Conservation (phyloP, 371 early-diverging fungal species). For the Rhizopus delemar region DNA sequence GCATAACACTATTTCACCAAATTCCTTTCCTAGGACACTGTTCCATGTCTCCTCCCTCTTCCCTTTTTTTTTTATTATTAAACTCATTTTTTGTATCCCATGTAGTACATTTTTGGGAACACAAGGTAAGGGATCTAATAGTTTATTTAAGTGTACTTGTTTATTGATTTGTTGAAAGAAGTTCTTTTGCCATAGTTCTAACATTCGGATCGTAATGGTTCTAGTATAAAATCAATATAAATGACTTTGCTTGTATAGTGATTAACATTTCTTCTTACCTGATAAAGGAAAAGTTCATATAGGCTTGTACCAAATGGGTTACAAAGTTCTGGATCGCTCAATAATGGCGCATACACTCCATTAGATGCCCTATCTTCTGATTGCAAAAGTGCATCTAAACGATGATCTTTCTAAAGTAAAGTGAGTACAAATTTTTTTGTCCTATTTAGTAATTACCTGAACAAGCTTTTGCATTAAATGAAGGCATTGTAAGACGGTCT, state of each 20-base stretch:
- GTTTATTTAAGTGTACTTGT: background rate
- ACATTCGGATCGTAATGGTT: conserved; percentile 81
- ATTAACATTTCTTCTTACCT: conserved; percentile 45
- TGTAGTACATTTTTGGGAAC: background rate
- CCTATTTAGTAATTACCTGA: conserved; percentile 21
- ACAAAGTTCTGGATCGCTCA: conserved; percentile 91
- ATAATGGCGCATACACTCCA: conserved; percentile 77
- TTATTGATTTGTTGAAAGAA: conserved; percentile 29
- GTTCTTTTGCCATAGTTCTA: conserved; percentile 55
- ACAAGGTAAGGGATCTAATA: background rate
- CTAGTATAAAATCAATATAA: conserved; percentile 32
- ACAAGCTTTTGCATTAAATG: conserved; percentile 36
- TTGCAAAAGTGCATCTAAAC: conserved; percentile 78
- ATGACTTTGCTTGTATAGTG: background rate
- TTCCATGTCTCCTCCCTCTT: background rate
- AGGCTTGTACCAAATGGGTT: conserved; percentile 90
- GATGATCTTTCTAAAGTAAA: conserved; percentile 60
- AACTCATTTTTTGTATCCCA: background rate
- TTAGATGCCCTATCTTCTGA: conserved; percentile 79
- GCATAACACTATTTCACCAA: background rate
- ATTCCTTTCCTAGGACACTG: too few species aligned
- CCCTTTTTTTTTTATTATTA: background rate
- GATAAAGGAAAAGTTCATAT: conserved; percentile 79
- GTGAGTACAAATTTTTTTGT: conserved; percentile 13
- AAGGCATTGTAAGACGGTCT: conserved; percentile 40